These are phyloP conservation scores for Eucalyptus erythrocorys DNA, from an alignment of 345 rosid genomes.

Conservation along the genomic window DNA sequence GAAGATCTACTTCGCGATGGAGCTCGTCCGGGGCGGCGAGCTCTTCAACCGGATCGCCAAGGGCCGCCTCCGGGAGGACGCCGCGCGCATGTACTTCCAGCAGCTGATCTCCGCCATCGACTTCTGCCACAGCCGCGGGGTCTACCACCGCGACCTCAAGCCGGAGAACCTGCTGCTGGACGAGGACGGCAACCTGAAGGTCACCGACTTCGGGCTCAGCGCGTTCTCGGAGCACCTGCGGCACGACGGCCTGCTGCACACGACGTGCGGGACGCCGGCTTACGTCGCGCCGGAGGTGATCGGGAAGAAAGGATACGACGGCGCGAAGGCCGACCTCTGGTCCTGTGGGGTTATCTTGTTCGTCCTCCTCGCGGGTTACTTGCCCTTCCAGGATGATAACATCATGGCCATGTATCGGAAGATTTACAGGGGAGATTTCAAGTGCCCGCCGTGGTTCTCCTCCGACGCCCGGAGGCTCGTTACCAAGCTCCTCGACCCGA, in stretches of 20 bases:
- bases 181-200: conserved; percentile 68
- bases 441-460: conserved; percentile 83
- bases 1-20: conserved; percentile 92
- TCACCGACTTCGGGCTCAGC: conserved; percentile 83
- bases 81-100: conserved; percentile 66
- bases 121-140: conserved; percentile 93
- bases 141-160: conserved; percentile 81
- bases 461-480: conserved; percentile 64
- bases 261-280: conserved; percentile 90
- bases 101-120: conserved; percentile 79
- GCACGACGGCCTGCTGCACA: conserved; percentile 71
- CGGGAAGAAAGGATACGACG: conserved; percentile 75
- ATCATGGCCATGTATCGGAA: conserved; percentile 73
- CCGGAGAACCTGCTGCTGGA: conserved; percentile 80
- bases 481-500: conserved; percentile 84
- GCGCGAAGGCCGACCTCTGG: conserved; percentile 90
- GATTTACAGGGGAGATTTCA: conserved; percentile 83
- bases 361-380: conserved; percentile 79
- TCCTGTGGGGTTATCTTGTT: conserved; percentile 89
- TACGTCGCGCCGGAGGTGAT: conserved; percentile 94
- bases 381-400: conserved; percentile 84
- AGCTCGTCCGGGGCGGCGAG: conserved; percentile 87
- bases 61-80: conserved; percentile 66
- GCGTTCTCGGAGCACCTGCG: conserved; percentile 69
- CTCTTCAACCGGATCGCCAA: conserved; percentile 53